Base-by-base conservation (phyloP, 345 rosid species). In the Eutrema heterophyllum region DNA sequence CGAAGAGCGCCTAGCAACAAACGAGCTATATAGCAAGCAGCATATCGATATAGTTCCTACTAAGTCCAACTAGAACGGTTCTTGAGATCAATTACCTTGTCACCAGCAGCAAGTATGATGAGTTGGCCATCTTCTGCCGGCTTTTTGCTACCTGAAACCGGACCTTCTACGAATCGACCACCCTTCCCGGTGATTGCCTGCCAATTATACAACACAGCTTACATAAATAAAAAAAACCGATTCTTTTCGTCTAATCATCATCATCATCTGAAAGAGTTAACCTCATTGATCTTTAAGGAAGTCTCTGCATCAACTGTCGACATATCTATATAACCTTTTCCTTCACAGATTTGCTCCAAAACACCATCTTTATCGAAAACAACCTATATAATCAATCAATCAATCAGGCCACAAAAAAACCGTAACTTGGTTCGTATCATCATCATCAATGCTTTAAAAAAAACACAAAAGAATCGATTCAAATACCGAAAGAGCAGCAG, bases 121-220 rank as follows among this genome's bases (percentile, higher is more conserved):
- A 95, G 85, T 76, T 95, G 97, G 39, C 97, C 99, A 81, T 89
- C 89, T 89, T 95, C 99, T 4, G 99, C 99, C 15, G 97, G 97
- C 72, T 95, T 87, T 79, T 92, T 91, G 79, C 99, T 91, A 63
- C 97, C 97, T 0, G 99, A 92, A 78, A 95, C 99, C 0, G 99
- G 99, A 49, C 92, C 99, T 83, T 95, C 97, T 24, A 95, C 84
- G 74, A 88, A 95, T 48, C 79, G 71, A 66, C 89, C 97, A 36
- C 97, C 97, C 70, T 86, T 95, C 11, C 90, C 79, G 10, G 84
- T 83, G 40, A 92, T 83, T 63, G 88, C 97, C 98, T 91, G 78
- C 16, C 67, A 67, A 29, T 15, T 46, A 73, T 35, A 74, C 10
- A 2, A 62, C 43, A 58, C 39, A 69, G 29, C 55, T 60, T 6